Base-by-base conservation (phyloP, 2,329 filamentous ascomycete species). In the Knufia fluminis region DNA sequence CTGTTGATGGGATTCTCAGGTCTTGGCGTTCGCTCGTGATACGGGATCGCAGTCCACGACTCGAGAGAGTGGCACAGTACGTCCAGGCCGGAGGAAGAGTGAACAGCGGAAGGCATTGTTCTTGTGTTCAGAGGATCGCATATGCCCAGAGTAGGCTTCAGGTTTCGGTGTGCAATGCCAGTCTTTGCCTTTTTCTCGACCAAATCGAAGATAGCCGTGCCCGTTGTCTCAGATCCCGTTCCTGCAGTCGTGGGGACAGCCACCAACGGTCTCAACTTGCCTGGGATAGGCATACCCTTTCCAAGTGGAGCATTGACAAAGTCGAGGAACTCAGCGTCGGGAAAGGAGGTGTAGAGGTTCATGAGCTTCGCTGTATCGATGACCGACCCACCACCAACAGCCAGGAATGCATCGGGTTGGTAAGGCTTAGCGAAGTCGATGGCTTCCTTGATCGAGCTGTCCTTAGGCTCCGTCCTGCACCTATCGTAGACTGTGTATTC, bases 301-400 rank as follows among this genome's bases (percentile, higher is more conserved):
- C 92, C 92, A 0, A 97, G 72, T 0, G 92, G 92, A 0, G 91
- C 91, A 62, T 97, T 97, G 66, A 98, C 92, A 60, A 98, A 98
- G 73, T 98, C 91, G 31, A 97, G 76, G 64, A 98, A 96, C 59
- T 92, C 86, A 28, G 91, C 91, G 6, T 96, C 85, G 0, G 90
- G 90, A 64, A 89, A 96, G 54, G 80, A 83, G 1, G 83, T 86
- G 70, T 97, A 97, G 0, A 98, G 77, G 64, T 98, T 98, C 90
- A 98, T 97, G 50, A 98, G 76, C 69, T 98, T 98, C 48, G 92
- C 91, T 1, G 92, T 98, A 68, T 98, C 92, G 58, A 98, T 98
- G 57, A 97, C 92, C 33, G 88, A 94, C 32, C 92, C 92, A 59
- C 89, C 83, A 16, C 86, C 92, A 14, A 98, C 92, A 19, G 92